Conservation (phyloP, 148 eudicot species). For the Persicaria maculosa region DNA sequence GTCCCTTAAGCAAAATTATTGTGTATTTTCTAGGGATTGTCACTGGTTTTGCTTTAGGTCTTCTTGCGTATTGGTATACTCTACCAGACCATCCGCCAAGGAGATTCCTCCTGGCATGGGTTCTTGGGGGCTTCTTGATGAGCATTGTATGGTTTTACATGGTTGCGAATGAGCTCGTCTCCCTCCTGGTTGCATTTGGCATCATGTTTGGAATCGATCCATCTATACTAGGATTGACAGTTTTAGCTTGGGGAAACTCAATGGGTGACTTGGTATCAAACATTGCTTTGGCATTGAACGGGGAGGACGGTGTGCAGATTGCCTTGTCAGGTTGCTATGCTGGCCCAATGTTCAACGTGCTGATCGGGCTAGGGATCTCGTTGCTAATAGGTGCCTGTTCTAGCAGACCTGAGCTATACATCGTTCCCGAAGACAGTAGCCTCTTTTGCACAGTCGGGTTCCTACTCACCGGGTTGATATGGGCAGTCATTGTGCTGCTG, state of each 20-base stretch:
- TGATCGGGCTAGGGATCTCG: constrained; percentile 86
- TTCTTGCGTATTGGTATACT: constrained; percentile 48
- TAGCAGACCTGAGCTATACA: constrained; percentile 38
- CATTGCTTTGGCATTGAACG: constrained; percentile 66
- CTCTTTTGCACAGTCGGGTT: constrained; percentile 72
- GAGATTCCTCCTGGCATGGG: constrained; percentile 62
- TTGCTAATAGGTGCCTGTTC: constrained; percentile 74
- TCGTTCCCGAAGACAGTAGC: constrained; percentile 58
- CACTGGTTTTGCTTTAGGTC: constrained; percentile 40
- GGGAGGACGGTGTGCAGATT: constrained; percentile 89
- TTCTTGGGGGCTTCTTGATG: constrained; percentile 81
- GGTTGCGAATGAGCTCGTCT: constrained; percentile 90
- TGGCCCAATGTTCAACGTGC: constrained; percentile 91
- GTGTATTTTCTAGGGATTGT: constrained; percentile 35
- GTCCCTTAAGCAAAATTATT: constrained; percentile 33
- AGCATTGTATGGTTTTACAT: constrained; percentile 95
- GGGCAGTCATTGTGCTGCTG: constrained; percentile 61
- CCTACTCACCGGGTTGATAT: constrained; percentile 60
- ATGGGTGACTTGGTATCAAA: constrained; percentile 95
- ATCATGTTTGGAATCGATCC: constrained; percentile 67
- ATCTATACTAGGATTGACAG: constrained; percentile 84
- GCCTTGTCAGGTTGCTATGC: constrained; percentile 95
- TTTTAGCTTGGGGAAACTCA: constrained; percentile 97
- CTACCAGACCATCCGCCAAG: constrained; percentile 64
- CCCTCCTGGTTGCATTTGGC: constrained; percentile 71